These are phyloP conservation scores for Erucastrum elatum DNA, from an alignment of 345 rosid species.

Conservation along the genomic window DNA sequence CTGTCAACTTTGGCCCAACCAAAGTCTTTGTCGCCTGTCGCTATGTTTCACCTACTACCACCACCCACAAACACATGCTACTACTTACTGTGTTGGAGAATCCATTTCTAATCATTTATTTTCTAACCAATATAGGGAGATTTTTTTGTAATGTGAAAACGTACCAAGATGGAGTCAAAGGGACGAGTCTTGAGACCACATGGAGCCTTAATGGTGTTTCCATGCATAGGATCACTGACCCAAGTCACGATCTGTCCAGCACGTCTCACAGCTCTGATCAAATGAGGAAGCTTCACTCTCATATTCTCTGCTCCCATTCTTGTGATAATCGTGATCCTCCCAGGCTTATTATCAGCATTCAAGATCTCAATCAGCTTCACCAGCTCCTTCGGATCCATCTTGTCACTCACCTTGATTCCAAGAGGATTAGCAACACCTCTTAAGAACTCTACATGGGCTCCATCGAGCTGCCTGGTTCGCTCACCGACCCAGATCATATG, in stretches of 20 bases:
- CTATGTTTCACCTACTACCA: slow-evolving; percentile 35
- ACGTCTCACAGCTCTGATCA: slow-evolving; percentile 72
- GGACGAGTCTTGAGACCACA: slow-evolving; percentile 95
- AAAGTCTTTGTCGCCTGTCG: slow-evolving; percentile 29
- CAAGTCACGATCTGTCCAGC: slow-evolving; percentile 89
- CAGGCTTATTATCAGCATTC: slow-evolving; percentile 84
- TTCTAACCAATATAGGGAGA: background rate
- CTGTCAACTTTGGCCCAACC: slow-evolving; percentile 30
- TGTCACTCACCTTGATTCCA: slow-evolving; percentile 89
- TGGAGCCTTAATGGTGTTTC: slow-evolving; percentile 97
- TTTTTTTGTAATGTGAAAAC: background rate
- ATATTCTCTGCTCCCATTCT: slow-evolving; percentile 98
- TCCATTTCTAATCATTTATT: background rate
- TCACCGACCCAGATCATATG: slow-evolving; percentile 80
- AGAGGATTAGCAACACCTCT: slow-evolving; percentile 78
- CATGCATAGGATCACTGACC: slow-evolving; percentile 98
- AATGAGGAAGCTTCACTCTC: slow-evolving; percentile 92
- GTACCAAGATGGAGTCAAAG: slow-evolving; percentile 80
- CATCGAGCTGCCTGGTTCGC: slow-evolving; percentile 75
- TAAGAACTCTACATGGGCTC: slow-evolving; percentile 76
- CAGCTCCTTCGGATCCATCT: slow-evolving; percentile 87
- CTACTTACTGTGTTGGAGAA: background rate
- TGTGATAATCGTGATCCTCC: slow-evolving; percentile 78
- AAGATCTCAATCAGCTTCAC: slow-evolving; percentile 84
- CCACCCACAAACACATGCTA: slow-evolving; percentile 23